Evolutionary conservation across 768 basidiomycete species (phyloP), one percentile per base, ranked within the genome.

Genomic region (Floccularia luteovirens): DNA sequence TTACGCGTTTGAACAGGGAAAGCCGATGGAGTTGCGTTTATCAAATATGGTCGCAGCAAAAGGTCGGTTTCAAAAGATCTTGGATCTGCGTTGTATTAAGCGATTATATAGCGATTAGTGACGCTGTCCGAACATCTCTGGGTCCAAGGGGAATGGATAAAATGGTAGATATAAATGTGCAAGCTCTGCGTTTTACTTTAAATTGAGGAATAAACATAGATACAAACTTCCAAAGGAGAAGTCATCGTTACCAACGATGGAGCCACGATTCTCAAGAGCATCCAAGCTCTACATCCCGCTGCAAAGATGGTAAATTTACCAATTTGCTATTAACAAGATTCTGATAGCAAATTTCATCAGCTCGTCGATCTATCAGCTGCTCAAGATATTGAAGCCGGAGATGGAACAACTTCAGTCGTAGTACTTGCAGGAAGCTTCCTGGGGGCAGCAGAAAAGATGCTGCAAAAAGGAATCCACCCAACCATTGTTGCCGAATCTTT

Each of bases 141-240:
- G 94, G 94, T 11, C 94, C 94, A 34, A 81, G 87, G 61, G 94
- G 94, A 46, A 99, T 99, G 94, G 94, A 98, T 69, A 98, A 98
- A 72, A 98, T 98, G 94, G 94, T 88, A 53, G 43, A 69, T 47
- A 21, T 43, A 39, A 19, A 34, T n/a, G 34, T 46, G 24, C 35
- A 44, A 32, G 44, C 24, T 31, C 41, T 39, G 30, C 28, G 17
- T 36, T 5, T 39, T 36, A 41, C 20, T 35, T 31, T 42, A 38
- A 38, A 45, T 37, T 37, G 35, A 20, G 25, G 32, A 39, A 38
- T 41, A 20, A 27, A 7, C 21, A 32, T 45, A 96, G 94, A 97
- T 97, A 56, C 90, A 92, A 78, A 96, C 92, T 4, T 66, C 89
- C 5, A 90, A 91, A 61, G 93, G 93, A 45, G 94, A 99, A 60